Evolutionary conservation across 2,329 filamentous ascomycete species (phyloP), one percentile per base, ranked within the genome.

Genomic region (Fusarium succisae): DNA sequence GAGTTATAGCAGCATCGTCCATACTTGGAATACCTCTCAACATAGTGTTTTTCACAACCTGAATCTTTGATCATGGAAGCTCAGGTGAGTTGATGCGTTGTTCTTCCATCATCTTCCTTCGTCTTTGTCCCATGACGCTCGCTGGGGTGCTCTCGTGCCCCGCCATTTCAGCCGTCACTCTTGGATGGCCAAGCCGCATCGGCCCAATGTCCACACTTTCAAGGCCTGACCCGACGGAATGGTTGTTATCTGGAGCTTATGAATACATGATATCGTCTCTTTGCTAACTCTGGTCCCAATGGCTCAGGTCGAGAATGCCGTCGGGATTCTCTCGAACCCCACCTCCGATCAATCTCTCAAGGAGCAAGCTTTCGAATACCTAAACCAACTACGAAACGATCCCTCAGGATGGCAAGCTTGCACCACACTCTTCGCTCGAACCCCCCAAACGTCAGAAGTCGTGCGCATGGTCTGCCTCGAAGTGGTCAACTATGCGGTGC

Each of bases 371-470:
- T 93, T 94, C 82, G 90, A 94, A 62, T 97, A 93, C 82, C 87
- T 93, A 58, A 88, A 90, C 82, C 94, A 95, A 81, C 88, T 98
- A 72, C 91, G 95, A 74, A 87, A 91, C 80, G 92, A 98, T 80
- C 91, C 94, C 54, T 91, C 94, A 79, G 95, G 93, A 83, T 98
- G 96, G 94, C 95, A 97, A 83, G 91, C 94, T 78, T 97, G 95
- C 85, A 91, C 96, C 61, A 86, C 90, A 41, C 91, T 99, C 77
- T 98, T 98, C 85, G 93, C 91, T 62, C 91, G 94, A 81, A 88
- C 88, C 20, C 94, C 94, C 55, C 91, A 90, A 71, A 86, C 92
- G 58, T 91, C 93, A 74, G 95, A 98, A 77, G 91, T 98, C 61
- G 93, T 97, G 57, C 94, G 96, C 59, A 90, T 98, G 81, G 93